phyloP scores from a whole-genome alignment of 2,329 filamentous ascomycete species.

The Sporothrix sp. region DNA sequence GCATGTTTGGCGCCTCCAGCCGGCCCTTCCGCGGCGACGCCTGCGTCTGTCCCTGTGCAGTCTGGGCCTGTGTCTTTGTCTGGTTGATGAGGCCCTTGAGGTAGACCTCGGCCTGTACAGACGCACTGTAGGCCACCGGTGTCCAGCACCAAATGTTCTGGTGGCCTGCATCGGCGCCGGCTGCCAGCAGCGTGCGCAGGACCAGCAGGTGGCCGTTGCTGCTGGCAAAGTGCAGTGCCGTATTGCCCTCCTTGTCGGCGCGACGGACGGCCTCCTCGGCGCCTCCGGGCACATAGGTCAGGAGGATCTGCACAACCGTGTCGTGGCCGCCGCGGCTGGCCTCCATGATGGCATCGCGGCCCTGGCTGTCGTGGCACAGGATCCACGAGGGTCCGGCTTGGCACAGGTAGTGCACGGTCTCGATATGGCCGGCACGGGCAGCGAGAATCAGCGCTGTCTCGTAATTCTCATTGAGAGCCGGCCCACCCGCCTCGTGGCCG shows the following conservation, averaged over 20 bases:
- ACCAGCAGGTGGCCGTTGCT: constrained; percentile 72
- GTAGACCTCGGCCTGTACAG: constrained; percentile 75
- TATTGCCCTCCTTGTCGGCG: constrained; percentile 67
- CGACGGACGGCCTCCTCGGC: constrained; percentile 43
- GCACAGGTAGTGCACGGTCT: constrained; percentile 63
- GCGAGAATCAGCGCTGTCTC: constrained; percentile 79
- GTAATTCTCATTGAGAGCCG: constrained; percentile 68
- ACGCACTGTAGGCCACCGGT: constrained; percentile 72
- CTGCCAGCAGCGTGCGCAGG: constrained; percentile 64
- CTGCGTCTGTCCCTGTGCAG: constrained; percentile 21
- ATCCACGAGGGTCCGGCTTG: constrained; percentile 54
- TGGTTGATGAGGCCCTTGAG: constrained; percentile 60
- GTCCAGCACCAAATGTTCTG: constrained; percentile 74
- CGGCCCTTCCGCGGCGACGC: constrained; percentile 17
- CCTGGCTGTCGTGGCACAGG: constrained; percentile 53
- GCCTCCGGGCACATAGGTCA: constrained; percentile 51
- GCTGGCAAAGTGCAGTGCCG: constrained; percentile 76
- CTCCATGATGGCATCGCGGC: constrained; percentile 64
- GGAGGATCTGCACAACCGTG: constrained; percentile 53
- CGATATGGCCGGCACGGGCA: constrained; percentile 56
- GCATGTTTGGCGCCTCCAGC: constrained; percentile 24
- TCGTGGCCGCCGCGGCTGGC: constrained; percentile 52
- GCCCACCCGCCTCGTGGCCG: constrained; percentile 61
- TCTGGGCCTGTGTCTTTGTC: constrained; percentile 8
- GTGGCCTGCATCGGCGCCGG: constrained; percentile 64